phyloP scores from a whole-genome alignment of 345 rosid genomes.

The Salix udensis region DNA sequence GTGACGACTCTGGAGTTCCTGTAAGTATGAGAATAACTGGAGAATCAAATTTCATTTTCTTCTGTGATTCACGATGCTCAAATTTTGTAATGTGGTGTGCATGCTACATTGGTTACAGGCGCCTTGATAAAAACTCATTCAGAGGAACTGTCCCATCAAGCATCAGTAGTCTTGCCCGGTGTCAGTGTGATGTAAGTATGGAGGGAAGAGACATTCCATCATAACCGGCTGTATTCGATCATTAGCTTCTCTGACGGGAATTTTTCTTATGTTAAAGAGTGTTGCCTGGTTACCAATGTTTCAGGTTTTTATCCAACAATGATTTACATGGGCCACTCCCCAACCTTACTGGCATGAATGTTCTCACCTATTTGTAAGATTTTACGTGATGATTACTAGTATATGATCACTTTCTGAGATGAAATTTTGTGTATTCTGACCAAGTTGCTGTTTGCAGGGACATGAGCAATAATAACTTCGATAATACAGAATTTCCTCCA shows the following conservation, averaged over 20 bases:
- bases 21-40: conserved; percentile 47
- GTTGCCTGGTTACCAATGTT: conserved; percentile 7
- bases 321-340: conserved; percentile 54
- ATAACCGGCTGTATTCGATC: background rate
- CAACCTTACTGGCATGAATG: conserved; percentile 46
- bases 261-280: background rate
- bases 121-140: conserved; percentile 63
- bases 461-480: conserved; percentile 70
- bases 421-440: background rate
- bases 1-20: conserved; percentile 54
- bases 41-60: conserved; percentile 1
- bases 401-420: background rate
- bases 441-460: conserved; percentile 47
- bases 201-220: background rate
- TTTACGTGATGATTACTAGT: background rate
- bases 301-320: conserved; percentile 76
- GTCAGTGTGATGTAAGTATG: conserved; percentile 62
- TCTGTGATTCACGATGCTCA: background rate
- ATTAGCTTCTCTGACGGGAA: background rate
- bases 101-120: conserved; percentile 54
- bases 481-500: conserved; percentile 41
- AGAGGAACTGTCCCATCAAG: conserved; percentile 49
- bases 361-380: conserved; percentile 67
- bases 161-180: conserved; percentile 51
- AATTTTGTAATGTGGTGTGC: background rate